Percentiles rank a stretch among this genome's conserved stretches.
Conservation (phyloP, 2,329 filamentous ascomycete genomes). For the Aschersonia sp. region DNA sequence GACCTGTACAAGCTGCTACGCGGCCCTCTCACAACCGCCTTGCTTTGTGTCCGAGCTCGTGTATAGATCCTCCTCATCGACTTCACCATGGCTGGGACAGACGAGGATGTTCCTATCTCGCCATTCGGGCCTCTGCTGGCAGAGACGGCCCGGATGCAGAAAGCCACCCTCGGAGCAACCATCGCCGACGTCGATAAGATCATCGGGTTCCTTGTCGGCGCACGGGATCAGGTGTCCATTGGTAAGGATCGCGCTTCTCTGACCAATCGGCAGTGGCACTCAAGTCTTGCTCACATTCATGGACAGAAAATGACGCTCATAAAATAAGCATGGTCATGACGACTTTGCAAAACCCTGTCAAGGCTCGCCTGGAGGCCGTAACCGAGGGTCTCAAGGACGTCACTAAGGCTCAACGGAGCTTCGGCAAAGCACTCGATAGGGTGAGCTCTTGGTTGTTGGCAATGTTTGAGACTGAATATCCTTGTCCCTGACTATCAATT, state of each 20-base stretch:
- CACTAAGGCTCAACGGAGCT: slow-evolving; percentile 68
- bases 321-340: slow-evolving; percentile 62
- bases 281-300: slow-evolving; percentile 6
- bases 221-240: slow-evolving; percentile 58
- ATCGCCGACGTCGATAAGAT: slow-evolving; percentile 72
- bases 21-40: too few relatives aligned
- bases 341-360: slow-evolving; percentile 75
- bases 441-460: slow-evolving; percentile 23
- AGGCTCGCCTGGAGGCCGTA: slow-evolving; percentile 64
- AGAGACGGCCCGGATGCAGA: slow-evolving; percentile 60
- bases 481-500: too few relatives aligned
- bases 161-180: slow-evolving; percentile 52
- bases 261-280: slow-evolving; percentile 1
- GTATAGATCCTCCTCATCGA: not conserved
- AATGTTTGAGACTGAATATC: too few relatives aligned
- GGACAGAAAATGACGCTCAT: slow-evolving; percentile 25
- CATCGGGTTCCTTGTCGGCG: slow-evolving; percentile 60
- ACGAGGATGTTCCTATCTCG: slow-evolving; percentile 23
- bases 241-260: slow-evolving; percentile 29
- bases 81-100: slow-evolving; percentile 17
- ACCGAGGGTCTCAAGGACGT: slow-evolving; percentile 73
- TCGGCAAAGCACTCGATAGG: slow-evolving; percentile 74
- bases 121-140: slow-evolving; percentile 46
- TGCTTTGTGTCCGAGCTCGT: too few relatives aligned
- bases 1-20: too few relatives aligned